Conservation (phyloP, 2,329 filamentous ascomycete genomes). For the Chaetomium sp. region DNA sequence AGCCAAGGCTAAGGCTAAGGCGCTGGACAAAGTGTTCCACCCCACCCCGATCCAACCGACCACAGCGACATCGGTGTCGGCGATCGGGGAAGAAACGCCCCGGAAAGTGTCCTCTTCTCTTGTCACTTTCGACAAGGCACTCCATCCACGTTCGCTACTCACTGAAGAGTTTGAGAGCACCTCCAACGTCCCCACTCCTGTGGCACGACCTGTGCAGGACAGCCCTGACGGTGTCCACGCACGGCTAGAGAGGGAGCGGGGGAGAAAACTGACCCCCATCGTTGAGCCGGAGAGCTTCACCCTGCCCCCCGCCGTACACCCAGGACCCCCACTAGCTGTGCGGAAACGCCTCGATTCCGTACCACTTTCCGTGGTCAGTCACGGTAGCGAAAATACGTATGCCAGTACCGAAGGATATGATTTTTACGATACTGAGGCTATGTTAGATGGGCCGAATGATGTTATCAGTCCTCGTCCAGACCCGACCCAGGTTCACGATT, state of each 20-base stretch:
- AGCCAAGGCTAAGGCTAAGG: slow-evolving; percentile 25
- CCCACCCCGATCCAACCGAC: no score
- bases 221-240: slow-evolving; percentile 24
- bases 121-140: slow-evolving; percentile 30
- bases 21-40: slow-evolving; percentile 23
- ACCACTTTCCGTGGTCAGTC: slow-evolving; percentile 45
- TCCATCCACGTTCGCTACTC: slow-evolving; percentile 40
- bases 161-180: slow-evolving; percentile 55
- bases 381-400: slow-evolving; percentile 40
- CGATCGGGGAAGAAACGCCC: slow-evolving; percentile 34
- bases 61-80: not conserved
- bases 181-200: slow-evolving; percentile 55
- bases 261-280: slow-evolving; percentile 40
- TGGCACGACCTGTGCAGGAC: slow-evolving; percentile 46
- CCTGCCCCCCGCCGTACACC: slow-evolving; percentile 41
- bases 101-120: slow-evolving; percentile 28
- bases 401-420: slow-evolving; percentile 55
- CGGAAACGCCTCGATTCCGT: slow-evolving; percentile 44
- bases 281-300: slow-evolving; percentile 45
- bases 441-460: slow-evolving; percentile 44
- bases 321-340: slow-evolving; percentile 25
- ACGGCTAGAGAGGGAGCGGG: slow-evolving; percentile 14
- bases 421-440: slow-evolving; percentile 56
- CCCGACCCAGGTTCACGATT: slow-evolving; percentile 31
- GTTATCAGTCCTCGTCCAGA: slow-evolving; percentile 40